Percentiles rank a stretch among this genome's conserved stretches.
Evolutionary conservation across 2,329 filamentous ascomycete genomes (phyloP).

Genomic region (Scleromitrula shiraiana): DNA sequence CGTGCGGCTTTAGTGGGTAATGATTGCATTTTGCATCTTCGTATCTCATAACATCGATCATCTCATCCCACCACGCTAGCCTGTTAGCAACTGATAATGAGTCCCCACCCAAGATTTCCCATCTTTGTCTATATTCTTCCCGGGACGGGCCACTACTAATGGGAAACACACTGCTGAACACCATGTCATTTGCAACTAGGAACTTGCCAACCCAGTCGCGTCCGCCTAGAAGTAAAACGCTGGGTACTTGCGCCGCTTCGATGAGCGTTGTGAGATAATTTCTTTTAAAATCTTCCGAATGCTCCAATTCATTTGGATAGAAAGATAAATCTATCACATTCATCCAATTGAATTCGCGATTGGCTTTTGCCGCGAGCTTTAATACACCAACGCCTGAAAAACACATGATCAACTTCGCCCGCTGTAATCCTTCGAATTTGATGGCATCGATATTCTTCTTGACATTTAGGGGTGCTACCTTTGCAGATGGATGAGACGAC

Average conservation of each 20-base stretch:
- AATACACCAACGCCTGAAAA: conserved; percentile 4
- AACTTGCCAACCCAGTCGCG: conserved; percentile 7
- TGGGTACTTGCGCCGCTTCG: neutral
- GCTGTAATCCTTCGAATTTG: neutral
- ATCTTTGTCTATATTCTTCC: conserved; percentile 5
- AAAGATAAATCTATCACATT: conserved; percentile 7
- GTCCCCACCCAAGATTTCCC: conserved; percentile 6
- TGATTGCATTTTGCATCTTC: conserved; percentile 1
- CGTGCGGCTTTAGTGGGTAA: neutral
- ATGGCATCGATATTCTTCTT: neutral
- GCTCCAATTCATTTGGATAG: neutral
- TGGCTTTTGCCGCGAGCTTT: conserved; percentile 5
- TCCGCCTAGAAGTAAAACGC: conserved; percentile 3
- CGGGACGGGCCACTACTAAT: neutral
- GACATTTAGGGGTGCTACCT: neutral
- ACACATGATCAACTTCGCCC: conserved; percentile 2
- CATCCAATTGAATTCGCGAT: conserved; percentile 7
- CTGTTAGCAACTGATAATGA: neutral
- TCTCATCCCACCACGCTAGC: conserved; percentile 5
- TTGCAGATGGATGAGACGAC: too few species aligned
- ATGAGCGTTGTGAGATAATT: neutral
- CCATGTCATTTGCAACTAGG: neutral
- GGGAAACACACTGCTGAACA: conserved; percentile 7
- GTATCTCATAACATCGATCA: neutral
- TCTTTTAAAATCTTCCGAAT: neutral